Percentiles rank a stretch among this genome's conserved stretches.
phyloP scores from a whole-genome alignment of 352 stramenopile species.

The Globisporangium takayamanum region DNA sequence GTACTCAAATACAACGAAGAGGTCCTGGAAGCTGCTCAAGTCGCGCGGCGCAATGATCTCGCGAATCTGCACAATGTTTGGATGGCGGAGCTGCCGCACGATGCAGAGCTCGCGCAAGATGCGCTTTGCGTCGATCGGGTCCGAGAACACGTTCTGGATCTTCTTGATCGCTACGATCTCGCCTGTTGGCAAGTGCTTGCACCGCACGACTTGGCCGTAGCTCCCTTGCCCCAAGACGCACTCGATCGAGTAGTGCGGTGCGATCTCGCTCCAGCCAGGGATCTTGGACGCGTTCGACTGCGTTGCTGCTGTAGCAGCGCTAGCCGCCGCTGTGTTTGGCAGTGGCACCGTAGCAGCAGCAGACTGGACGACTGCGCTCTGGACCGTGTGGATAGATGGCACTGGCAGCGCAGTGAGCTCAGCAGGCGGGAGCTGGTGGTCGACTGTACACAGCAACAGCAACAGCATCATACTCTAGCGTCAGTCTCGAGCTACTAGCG shows the following conservation, averaged over 20 bases:
- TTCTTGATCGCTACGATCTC: conserved; percentile 88
- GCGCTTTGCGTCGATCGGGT: conserved; percentile 83
- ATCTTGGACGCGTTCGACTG: conserved; percentile 70
- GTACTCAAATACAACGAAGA: conserved; percentile 87
- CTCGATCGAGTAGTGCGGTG: conserved; percentile 80
- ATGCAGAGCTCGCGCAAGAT: conserved; percentile 84
- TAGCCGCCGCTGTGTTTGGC: neutral
- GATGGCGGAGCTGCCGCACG: conserved; percentile 74
- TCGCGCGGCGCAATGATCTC: conserved; percentile 81
- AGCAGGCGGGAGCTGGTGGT: conserved; percentile 8
- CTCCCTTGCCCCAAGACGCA: conserved; percentile 80
- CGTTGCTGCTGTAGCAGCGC: neutral
- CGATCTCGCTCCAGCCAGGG: conserved; percentile 75
- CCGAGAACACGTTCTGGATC: conserved; percentile 86
- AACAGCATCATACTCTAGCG: neutral
- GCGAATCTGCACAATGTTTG: conserved; percentile 84
- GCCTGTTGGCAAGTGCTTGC: conserved; percentile 82
- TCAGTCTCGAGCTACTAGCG: neutral
- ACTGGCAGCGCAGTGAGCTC: conserved; percentile 4
- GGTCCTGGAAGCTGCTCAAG: conserved; percentile 66
- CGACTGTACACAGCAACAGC: conserved; percentile 8
- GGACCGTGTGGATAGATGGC: neutral
- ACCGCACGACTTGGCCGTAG: conserved; percentile 83
- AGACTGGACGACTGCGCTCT: neutral
- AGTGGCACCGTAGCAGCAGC: neutral